A percentile compares a stretch with the other conserved stretches of the same genome.
These are phyloP conservation scores for Austroboletus eburneus DNA, from an alignment of 768 basidiomycete genomes.

Conservation along the genomic window DNA sequence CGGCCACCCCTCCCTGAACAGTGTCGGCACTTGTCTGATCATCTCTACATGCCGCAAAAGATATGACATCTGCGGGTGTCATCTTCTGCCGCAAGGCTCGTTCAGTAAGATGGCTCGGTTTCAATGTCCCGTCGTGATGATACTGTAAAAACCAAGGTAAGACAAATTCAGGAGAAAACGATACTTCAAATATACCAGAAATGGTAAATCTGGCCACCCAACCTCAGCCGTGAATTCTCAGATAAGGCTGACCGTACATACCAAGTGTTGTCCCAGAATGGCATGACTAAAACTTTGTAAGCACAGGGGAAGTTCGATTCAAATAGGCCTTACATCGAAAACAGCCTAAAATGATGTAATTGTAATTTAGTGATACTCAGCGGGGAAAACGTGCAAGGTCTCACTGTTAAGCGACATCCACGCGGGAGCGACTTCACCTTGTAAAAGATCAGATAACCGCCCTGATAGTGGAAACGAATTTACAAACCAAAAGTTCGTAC, in stretches of 20 bases:
- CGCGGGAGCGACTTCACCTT: constrained; percentile 52
- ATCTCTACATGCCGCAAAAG: constrained; percentile 69
- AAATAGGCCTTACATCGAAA: constrained; percentile 41
- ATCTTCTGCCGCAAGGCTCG: constrained; percentile 39
- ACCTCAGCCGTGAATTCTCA: not conserved
- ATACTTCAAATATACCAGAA: constrained; percentile 18
- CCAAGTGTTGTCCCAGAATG: constrained; percentile 50
- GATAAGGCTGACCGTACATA: constrained; percentile 4
- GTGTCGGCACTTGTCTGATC: constrained; percentile 73
- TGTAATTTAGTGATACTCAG: not conserved
- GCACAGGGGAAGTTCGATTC: not conserved
- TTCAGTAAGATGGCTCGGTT: constrained; percentile 38
- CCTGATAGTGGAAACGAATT: not conserved
- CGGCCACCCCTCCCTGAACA: constrained; percentile 55
- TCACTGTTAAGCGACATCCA: constrained; percentile 62
- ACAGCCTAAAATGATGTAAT: constrained; percentile 29
- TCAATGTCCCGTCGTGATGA: constrained; percentile 53
- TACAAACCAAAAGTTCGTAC: constrained; percentile 39
- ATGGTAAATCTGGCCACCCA: constrained; percentile 21
- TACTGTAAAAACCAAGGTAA: constrained; percentile 37
- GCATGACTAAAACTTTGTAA: constrained; percentile 33
- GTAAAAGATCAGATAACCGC: not conserved
- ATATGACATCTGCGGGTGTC: constrained; percentile 77
- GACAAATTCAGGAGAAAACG: not conserved
- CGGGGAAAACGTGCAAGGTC: constrained; percentile 1